These are phyloP conservation scores for Torulaspora maleeae DNA, from an alignment of 805 yeast species.

Conservation along the genomic window DNA sequence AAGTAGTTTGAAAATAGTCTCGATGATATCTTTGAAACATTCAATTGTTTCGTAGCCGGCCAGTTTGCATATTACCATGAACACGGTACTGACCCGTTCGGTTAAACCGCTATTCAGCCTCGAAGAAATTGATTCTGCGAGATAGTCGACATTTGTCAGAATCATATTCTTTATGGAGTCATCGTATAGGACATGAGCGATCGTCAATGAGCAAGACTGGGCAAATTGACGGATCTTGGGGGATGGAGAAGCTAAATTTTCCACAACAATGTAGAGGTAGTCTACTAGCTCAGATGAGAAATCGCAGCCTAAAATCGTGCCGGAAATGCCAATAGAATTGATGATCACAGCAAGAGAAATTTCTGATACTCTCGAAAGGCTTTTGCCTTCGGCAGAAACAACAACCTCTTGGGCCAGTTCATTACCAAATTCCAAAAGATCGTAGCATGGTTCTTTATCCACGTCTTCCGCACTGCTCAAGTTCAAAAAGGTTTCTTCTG, in stretches of 20 bases:
- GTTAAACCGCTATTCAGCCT: conserved; percentile 65
- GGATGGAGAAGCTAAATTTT: conserved; percentile 58
- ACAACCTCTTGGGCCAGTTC: conserved; percentile 39
- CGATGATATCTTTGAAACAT: conserved; percentile 67
- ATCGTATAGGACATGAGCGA: conserved; percentile 49
- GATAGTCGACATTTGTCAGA: conserved; percentile 67
- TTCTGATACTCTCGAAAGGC: conserved; percentile 22
- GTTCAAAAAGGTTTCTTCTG: conserved; percentile 12
- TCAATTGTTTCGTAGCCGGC: conserved; percentile 63
- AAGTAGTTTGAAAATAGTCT: conserved; percentile 67
- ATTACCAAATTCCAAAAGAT: conserved; percentile 40
- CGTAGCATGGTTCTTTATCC: conserved; percentile 26
- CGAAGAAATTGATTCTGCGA: conserved; percentile 72
- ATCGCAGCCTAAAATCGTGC: conserved; percentile 28
- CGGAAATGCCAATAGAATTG: conserved; percentile 16
- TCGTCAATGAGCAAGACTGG: conserved; percentile 44
- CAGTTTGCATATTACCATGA: conserved; percentile 62
- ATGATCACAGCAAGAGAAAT: conserved; percentile 21
- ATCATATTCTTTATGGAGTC: conserved; percentile 57
- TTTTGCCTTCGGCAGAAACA: conserved; percentile 12
- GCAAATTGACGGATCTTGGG: conserved; percentile 47
- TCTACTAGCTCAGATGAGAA: conserved; percentile 62
- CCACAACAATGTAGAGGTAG: conserved; percentile 65
- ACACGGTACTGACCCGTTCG: conserved; percentile 67
- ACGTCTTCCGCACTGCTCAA: conserved; percentile 8